Evolutionary conservation across 345 rosid genomes (phyloP).

Genomic region (Clausena lansium): DNA sequence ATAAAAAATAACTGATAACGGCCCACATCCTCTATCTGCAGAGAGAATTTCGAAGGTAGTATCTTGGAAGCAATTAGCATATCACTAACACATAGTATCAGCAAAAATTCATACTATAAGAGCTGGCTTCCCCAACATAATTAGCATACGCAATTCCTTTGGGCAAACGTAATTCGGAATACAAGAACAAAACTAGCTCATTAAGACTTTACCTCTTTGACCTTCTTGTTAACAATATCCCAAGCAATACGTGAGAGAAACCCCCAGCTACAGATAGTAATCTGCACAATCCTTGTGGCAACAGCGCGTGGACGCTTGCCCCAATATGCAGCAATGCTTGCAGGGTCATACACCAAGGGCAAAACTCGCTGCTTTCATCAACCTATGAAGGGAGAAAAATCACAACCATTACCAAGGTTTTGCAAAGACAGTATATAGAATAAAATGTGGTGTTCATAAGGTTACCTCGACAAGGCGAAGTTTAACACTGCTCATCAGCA

Average conservation of each 20-base stretch:
- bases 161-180: neutral
- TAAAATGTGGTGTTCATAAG: neutral
- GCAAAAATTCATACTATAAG: constrained; percentile 2
- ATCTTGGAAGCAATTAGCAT: neutral
- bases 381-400: constrained; percentile 35
- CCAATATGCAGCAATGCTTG: constrained; percentile 83
- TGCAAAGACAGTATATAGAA: neutral
- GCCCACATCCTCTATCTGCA: neutral
- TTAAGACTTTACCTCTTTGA: constrained; percentile 64
- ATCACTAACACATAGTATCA: neutral
- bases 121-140: neutral
- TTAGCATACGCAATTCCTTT: neutral
- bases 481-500: constrained; percentile 68
- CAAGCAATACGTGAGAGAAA: constrained; percentile 72
- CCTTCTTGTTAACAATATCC: constrained; percentile 80
- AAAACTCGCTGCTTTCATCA: constrained; percentile 91
- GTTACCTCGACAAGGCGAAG: constrained; percentile 88
- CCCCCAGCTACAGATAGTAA: constrained; percentile 91
- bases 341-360: constrained; percentile 89
- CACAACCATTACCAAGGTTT: neutral
- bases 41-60: neutral
- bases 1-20: neutral
- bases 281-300: constrained; percentile 76
- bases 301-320: constrained; percentile 96
- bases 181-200: neutral